Base-by-base conservation (phyloP, 2,329 filamentous ascomycete species). In the Paraphoma chrysanthemicola region DNA sequence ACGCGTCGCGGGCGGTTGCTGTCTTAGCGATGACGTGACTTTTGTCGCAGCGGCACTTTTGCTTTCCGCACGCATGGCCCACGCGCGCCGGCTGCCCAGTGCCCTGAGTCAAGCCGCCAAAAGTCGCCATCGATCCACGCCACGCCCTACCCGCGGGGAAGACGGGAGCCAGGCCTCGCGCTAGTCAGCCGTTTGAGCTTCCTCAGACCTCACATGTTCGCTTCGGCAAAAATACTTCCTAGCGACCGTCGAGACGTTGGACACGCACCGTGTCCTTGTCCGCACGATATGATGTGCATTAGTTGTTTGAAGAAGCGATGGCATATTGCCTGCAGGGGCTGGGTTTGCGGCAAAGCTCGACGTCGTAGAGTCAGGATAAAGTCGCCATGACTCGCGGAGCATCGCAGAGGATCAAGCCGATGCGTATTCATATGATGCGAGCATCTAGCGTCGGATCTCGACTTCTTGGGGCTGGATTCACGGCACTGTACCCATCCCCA, bases 121-220 rank as follows among this genome's bases (percentile, higher is more conserved):
- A 44, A 28, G 28, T 44, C 42, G 11, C 16, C 44, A 28, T n/a
- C 28, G 8, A 17, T n/a, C 16, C 39, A 17, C 39, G 10, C 39
- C 54, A 42, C 46, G 53, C 59, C 49, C 52, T 45, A 43, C 28
- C 52, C 62, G 60, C 59, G 57, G 61, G 57, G 53, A 62, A 57
- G 52, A 44, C 59, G 57, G 50, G 61, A 52, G 54, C 44, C 42
- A 57, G 23, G 23, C 44, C 39, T 16, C 31, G 43, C 59, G 58
- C 56, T 59, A 64, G 61, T 54, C 49, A 17, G 38, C n/a, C 44
- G 43, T 30, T 23, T 59, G 62, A 70, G 67, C 70, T 74, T 73
- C 63, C 66, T 66, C 62, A 44, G 59, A 75, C 72, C 62, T 73
- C 72, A 68, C 56, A 51, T 45, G 44, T 41, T 30, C 49, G 17